phyloP scores from a whole-genome alignment of 805 yeast species.

The Spathaspora sp. region DNA sequence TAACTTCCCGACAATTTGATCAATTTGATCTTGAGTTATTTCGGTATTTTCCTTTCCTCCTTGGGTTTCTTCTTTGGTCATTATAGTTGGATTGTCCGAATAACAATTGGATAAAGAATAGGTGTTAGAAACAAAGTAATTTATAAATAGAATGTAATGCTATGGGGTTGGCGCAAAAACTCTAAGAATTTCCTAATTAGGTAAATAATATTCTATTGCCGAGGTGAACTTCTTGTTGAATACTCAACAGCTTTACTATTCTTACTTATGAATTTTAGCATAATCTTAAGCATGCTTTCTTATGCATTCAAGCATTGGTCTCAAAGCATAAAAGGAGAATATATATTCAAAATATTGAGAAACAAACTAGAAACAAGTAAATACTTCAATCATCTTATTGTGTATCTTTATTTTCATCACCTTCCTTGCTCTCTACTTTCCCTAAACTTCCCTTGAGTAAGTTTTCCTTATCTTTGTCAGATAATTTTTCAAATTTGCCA shows the following conservation, averaged over 20 bases:
- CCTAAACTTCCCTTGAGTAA: slow-evolving; percentile 9
- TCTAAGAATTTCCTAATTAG: neutral
- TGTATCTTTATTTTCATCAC: neutral
- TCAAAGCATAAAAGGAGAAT: too few relatives aligned
- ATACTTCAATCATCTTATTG: neutral
- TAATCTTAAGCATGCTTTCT: too few relatives aligned
- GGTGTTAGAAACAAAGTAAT: neutral
- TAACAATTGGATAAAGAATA: neutral
- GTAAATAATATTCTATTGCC: neutral
- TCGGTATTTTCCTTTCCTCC: neutral
- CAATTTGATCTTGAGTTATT: neutral
- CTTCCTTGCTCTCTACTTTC: slow-evolving; percentile 8
- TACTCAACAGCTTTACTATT: too few relatives aligned
- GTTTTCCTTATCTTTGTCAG: slow-evolving; percentile 2
- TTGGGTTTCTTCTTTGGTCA: too few relatives aligned
- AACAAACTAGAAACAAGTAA: neutral
- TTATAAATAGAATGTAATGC: too few relatives aligned
- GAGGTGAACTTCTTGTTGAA: neutral
- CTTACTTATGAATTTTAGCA: too few relatives aligned
- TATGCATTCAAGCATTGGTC: too few relatives aligned
- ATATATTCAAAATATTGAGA: neutral
- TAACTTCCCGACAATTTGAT: neutral
- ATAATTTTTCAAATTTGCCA: slow-evolving; percentile 1
- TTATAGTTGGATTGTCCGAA: too few relatives aligned
- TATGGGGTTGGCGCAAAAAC: too few relatives aligned